Percentiles rank a stretch among this genome's conserved stretches.
Evolutionary conservation across 805 yeast species (phyloP).

Genomic region (Clavispora carvajalis): DNA sequence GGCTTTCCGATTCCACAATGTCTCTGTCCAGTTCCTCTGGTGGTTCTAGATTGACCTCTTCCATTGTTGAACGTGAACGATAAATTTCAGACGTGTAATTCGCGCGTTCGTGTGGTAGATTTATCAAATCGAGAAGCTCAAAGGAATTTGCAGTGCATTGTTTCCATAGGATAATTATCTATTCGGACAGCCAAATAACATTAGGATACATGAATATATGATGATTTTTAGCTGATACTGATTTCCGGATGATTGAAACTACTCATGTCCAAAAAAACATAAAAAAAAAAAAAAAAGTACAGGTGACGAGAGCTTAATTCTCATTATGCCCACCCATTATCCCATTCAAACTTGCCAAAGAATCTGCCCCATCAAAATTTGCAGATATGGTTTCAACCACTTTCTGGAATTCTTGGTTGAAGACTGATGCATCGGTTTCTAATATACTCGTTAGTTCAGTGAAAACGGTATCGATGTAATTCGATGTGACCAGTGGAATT

Average conservation of each 20-base stretch:
- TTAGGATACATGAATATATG: too few relatives aligned
- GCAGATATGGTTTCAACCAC: conserved; percentile 8
- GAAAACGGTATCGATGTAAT: conserved; percentile 8
- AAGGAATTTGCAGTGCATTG: too few relatives aligned
- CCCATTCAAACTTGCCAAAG: conserved; percentile 11
- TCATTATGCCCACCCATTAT: too few relatives aligned
- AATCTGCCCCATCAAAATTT: conserved; percentile 7
- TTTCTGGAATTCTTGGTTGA: conserved; percentile 12
- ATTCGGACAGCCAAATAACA: too few relatives aligned
- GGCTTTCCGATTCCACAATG: background rate
- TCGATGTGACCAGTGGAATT: conserved; percentile 3
- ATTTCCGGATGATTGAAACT: too few relatives aligned
- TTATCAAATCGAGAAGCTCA: too few relatives aligned
- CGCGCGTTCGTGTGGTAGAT: background rate
- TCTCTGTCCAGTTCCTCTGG: background rate
- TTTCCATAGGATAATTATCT: too few relatives aligned
- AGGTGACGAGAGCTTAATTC: too few relatives aligned
- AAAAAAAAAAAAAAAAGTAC: background rate
- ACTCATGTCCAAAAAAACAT: too few relatives aligned
- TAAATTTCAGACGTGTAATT: background rate
- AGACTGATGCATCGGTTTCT: conserved; percentile 8
- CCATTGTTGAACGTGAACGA: background rate
- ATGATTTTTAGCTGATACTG: too few relatives aligned
- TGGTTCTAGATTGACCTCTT: background rate
- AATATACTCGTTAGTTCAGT: conserved; percentile 7